These are phyloP conservation scores for Plasmodium vivax DNA, from an alignment of 169 alveolate genomes.

Conservation along the genomic window DNA sequence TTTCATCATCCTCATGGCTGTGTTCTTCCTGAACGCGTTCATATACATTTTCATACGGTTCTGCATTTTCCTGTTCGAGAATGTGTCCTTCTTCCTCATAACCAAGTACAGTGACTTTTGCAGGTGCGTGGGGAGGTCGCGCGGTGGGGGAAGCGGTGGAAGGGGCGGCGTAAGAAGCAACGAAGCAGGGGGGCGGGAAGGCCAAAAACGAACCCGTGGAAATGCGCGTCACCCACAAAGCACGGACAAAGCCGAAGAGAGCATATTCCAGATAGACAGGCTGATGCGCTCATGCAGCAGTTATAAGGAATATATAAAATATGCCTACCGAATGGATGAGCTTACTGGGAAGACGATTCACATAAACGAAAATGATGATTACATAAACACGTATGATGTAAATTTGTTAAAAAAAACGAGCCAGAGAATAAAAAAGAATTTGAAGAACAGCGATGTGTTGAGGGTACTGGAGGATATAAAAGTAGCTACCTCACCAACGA, in stretches of 20 bases:
- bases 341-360: constrained; percentile 58
- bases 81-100: constrained; percentile 30
- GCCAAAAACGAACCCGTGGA: neutral
- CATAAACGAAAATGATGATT: constrained; percentile 67
- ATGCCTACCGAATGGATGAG: constrained; percentile 67
- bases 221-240: neutral
- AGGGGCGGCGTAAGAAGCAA: too few species aligned
- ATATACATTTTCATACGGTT: constrained; percentile 55
- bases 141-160: neutral
- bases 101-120: constrained; percentile 36
- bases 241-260: constrained; percentile 5
- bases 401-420: constrained; percentile 57
- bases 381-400: constrained; percentile 64
- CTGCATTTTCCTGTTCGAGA: constrained; percentile 37
- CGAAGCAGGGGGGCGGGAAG: too few species aligned
- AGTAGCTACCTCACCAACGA: constrained; percentile 67
- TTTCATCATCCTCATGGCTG: constrained; percentile 43
- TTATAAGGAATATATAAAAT: constrained; percentile 45
- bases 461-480: constrained; percentile 51
- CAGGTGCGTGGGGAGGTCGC: neutral
- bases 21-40: constrained; percentile 46
- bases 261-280: constrained; percentile 28
- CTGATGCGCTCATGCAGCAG: constrained; percentile 44
- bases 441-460: constrained; percentile 33
- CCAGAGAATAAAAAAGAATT: constrained; percentile 36